Evolutionary conservation across 495 filamentous ascomycete genomes (phyloP).

Genomic region (Geopyxis carbonaria): DNA sequence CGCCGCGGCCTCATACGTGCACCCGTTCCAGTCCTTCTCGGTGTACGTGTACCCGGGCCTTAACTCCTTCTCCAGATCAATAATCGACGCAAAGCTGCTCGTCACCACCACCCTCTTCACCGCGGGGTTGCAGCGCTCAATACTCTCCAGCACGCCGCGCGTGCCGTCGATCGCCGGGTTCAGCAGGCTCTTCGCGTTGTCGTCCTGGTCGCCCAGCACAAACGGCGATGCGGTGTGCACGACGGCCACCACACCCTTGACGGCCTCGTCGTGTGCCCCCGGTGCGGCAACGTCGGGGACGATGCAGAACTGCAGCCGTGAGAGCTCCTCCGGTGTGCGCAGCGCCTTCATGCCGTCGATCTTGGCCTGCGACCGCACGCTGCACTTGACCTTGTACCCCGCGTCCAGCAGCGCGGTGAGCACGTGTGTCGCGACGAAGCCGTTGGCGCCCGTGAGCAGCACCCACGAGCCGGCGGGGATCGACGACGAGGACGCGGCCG

Average conservation of each 20-base stretch:
- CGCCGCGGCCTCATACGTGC: slow-evolving; percentile 39
- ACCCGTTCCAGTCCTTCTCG: slow-evolving; percentile 13
- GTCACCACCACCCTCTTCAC: slow-evolving; percentile 76
- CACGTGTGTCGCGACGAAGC: slow-evolving; percentile 42
- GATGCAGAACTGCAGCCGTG: slow-evolving; percentile 54
- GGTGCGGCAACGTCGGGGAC: slow-evolving; percentile 65
- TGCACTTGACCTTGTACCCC: slow-evolving; percentile 49
- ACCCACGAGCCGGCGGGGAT: background rate
- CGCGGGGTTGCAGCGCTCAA: slow-evolving; percentile 51
- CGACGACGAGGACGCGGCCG: no score
- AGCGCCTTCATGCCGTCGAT: slow-evolving; percentile 46
- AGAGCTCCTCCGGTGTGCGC: slow-evolving; percentile 12
- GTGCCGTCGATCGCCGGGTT: slow-evolving; percentile 77
- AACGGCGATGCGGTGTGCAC: slow-evolving; percentile 44
- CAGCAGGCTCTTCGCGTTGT: slow-evolving; percentile 63
- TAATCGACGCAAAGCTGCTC: slow-evolving; percentile 65
- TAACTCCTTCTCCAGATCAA: slow-evolving; percentile 30
- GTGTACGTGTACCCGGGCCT: slow-evolving; percentile 24
- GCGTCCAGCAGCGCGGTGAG: slow-evolving; percentile 7
- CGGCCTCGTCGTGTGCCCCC: slow-evolving; percentile 62
- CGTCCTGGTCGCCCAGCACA: slow-evolving; percentile 31
- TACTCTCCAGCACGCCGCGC: slow-evolving; percentile 56
- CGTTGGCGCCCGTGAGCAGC: slow-evolving; percentile 35
- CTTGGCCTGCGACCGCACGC: slow-evolving; percentile 64
- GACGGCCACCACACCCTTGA: slow-evolving; percentile 60